Evolutionary conservation across 495 filamentous ascomycete genomes (phyloP).

Genomic region (Daldinia loculata): DNA sequence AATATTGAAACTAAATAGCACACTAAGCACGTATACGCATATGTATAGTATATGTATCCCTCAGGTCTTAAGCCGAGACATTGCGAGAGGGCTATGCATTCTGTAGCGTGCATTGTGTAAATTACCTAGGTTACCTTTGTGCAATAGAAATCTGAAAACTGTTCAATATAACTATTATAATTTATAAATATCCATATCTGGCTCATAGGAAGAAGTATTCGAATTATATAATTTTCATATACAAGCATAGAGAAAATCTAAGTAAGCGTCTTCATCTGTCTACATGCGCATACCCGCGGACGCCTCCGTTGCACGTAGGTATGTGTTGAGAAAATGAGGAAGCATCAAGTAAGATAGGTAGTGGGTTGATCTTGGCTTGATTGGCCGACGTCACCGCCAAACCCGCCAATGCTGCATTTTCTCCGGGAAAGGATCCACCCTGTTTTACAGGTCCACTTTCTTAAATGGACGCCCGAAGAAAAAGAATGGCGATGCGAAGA

Average conservation of each 20-base stretch:
- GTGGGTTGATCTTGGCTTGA: neutral
- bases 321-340: neutral
- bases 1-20: neutral
- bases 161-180: too few relatives aligned
- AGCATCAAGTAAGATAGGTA: neutral
- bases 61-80: neutral
- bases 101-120: constrained; percentile 23
- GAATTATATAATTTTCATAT: too few relatives aligned
- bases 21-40: neutral
- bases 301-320: neutral
- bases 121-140: neutral
- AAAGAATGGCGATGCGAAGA: neutral
- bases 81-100: neutral
- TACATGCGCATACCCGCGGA: too few relatives aligned
- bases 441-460: constrained; percentile 18
- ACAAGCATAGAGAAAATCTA: too few relatives aligned
- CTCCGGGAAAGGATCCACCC: neutral
- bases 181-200: neutral
- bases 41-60: neutral
- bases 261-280: too few relatives aligned
- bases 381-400: constrained; percentile 3
- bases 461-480: constrained; percentile 18
- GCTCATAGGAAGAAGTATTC: too few relatives aligned
- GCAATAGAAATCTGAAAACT: neutral
- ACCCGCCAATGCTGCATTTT: neutral